Evolutionary conservation across 2,329 filamentous ascomycete species (phyloP).

Genomic region (Pestalotiopsis sp.): DNA sequence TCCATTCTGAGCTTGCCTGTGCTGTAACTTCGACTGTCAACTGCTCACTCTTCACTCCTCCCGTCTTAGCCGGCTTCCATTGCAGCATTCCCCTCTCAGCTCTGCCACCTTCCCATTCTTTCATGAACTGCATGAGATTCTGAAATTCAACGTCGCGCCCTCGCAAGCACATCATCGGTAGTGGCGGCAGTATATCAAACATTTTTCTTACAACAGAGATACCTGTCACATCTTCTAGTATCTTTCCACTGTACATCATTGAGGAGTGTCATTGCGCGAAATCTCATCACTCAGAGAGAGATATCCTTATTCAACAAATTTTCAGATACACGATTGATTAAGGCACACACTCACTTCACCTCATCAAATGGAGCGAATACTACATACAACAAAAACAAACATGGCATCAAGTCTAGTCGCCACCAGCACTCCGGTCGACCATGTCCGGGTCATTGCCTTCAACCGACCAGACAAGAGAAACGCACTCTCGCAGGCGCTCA

Average conservation of each 20-base stretch:
- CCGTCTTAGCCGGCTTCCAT: neutral
- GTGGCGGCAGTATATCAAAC: neutral
- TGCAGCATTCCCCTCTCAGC: neutral
- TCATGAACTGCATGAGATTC: neutral
- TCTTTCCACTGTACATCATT: neutral
- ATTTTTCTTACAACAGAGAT: neutral
- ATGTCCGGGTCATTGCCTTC: slow-evolving; percentile 10
- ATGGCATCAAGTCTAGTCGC: slow-evolving; percentile 6
- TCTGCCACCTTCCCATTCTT: neutral
- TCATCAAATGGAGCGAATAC: neutral
- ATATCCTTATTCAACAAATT: too few species aligned
- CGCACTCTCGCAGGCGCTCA: slow-evolving; percentile 55
- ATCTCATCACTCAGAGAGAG: neutral
- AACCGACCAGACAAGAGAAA: slow-evolving; percentile 60
- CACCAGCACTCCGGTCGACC: slow-evolving; percentile 6
- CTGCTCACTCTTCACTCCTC: neutral
- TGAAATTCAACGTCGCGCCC: neutral
- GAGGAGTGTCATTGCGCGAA: neutral
- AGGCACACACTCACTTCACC: too few species aligned
- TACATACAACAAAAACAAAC: neutral
- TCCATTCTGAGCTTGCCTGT: neutral
- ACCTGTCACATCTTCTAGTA: neutral
- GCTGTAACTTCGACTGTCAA: neutral
- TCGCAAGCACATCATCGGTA: neutral
- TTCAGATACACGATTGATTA: too few species aligned